These are phyloP conservation scores for Tetrapisispora fleetii DNA, from an alignment of 805 yeast species.

Conservation along the genomic window DNA sequence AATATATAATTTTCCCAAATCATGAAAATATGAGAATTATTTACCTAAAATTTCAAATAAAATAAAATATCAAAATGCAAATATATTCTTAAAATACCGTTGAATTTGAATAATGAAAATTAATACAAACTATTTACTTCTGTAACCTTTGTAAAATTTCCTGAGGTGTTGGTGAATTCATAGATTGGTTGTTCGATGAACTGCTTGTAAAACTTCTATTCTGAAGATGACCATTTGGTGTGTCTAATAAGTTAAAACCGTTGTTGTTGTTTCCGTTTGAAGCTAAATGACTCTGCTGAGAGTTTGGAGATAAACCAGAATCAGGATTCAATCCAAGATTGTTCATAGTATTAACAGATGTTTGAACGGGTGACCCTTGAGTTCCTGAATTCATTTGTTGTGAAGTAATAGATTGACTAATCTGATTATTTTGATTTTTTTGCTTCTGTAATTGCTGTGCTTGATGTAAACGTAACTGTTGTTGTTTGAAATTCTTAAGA, in stretches of 20 bases:
- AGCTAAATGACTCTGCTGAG: too few relatives aligned
- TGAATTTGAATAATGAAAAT: too few relatives aligned
- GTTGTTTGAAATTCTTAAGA: slow-evolving; percentile 15
- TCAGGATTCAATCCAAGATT: neutral
- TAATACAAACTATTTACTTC: slow-evolving; percentile 13
- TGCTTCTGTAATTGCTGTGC: slow-evolving; percentile 21
- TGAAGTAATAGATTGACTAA: slow-evolving; percentile 4
- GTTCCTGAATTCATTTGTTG: slow-evolving; percentile 24
- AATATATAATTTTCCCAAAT: too few relatives aligned
- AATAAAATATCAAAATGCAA: neutral
- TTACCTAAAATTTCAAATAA: neutral
- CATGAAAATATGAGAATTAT: neutral
- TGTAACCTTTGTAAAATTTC: slow-evolving; percentile 28
- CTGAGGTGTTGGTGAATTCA: slow-evolving; percentile 26
- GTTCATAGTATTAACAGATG: slow-evolving; percentile 7
- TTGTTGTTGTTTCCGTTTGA: neutral
- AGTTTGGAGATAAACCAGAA: neutral
- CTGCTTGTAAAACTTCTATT: neutral
- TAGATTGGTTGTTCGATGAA: slow-evolving; percentile 5
- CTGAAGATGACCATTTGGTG: neutral
- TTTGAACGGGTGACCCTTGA: slow-evolving; percentile 7
- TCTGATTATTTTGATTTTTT: slow-evolving; percentile 8
- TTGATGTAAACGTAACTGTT: slow-evolving; percentile 18
- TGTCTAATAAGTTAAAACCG: neutral
- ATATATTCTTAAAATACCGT: neutral